phyloP scores from a whole-genome alignment of 768 basidiomycete genomes.

The Chlorophyllum brunneum region DNA sequence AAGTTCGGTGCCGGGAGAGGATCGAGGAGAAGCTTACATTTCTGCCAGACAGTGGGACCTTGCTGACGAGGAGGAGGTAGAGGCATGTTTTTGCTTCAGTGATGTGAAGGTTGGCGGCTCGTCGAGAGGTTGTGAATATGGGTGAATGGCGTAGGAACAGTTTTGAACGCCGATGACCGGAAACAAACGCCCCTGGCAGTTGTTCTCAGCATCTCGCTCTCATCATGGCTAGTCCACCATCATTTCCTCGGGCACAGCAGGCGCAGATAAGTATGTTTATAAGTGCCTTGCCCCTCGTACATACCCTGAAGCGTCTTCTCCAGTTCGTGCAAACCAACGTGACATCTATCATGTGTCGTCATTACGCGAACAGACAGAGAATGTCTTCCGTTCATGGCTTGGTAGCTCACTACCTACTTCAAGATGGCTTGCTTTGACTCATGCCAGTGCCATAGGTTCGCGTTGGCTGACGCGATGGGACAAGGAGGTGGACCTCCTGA shows the following conservation, averaged over 20 bases:
- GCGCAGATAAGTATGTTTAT: constrained; percentile 78
- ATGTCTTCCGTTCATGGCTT: constrained; percentile 71
- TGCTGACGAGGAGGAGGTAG: constrained; percentile 27
- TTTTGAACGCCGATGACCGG: constrained; percentile 3
- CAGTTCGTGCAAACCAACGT: constrained; percentile 84
- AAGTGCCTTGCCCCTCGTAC: not conserved
- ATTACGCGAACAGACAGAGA: constrained; percentile 72
- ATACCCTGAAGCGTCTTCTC: constrained; percentile 13
- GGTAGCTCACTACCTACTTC: constrained; percentile 39
- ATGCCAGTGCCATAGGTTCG: constrained; percentile 49
- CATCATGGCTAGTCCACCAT: constrained; percentile 25
- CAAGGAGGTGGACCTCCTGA: constrained; percentile 68
- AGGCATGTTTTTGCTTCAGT: no score
- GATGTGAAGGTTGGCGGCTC: constrained; percentile 29
- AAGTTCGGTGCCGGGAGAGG: constrained; percentile 12
- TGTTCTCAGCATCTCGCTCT: not conserved
- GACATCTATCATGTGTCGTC: constrained; percentile 75
- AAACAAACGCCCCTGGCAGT: not conserved
- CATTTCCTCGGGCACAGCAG: constrained; percentile 75
- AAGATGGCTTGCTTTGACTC: not conserved
- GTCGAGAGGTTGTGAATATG: constrained; percentile 14
- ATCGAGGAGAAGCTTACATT: constrained; percentile 45
- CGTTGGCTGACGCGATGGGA: constrained; percentile 80
- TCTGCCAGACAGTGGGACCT: constrained; percentile 51
- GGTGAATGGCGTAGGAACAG: constrained; percentile 15